These are phyloP conservation scores for Akanthomyces lecanii DNA, from an alignment of 2,329 filamentous ascomycete genomes.

Conservation along the genomic window DNA sequence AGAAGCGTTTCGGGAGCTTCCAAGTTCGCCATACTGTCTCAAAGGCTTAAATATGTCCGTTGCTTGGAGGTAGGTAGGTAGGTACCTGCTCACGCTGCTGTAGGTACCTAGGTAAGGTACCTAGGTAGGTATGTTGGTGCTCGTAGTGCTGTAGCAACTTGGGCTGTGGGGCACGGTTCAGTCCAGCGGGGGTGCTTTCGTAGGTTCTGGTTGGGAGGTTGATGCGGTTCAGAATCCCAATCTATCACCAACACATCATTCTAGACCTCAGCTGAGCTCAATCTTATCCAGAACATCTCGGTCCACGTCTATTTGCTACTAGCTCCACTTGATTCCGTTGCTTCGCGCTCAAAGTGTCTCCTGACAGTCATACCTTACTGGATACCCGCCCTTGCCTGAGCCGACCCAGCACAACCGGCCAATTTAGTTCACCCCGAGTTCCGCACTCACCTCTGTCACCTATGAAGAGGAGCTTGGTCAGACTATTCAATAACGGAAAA, in stretches of 20 bases:
- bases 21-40: not conserved
- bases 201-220: too few relatives aligned
- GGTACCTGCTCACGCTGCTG: too few relatives aligned
- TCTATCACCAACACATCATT: not conserved
- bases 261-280: not conserved
- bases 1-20: too few relatives aligned
- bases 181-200: not conserved
- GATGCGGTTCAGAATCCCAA: too few relatives aligned
- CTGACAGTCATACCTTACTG: not conserved
- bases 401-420: not conserved
- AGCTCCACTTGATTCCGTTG: not conserved
- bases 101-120: not conserved
- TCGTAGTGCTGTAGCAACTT: not conserved
- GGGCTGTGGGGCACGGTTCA: not conserved
- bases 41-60: not conserved
- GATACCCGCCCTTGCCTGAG: not conserved
- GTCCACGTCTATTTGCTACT: not conserved
- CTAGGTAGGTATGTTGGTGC: not conserved
- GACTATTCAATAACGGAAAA: not conserved
- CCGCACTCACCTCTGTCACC: not conserved
- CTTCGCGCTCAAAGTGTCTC: not conserved
- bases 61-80: not conserved
- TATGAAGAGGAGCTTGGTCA: slow-evolving; percentile 3
- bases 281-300: not conserved
- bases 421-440: not conserved